These are phyloP conservation scores for Quercus phellos DNA, from an alignment of 331 rosid genomes.

Conservation along the genomic window DNA sequence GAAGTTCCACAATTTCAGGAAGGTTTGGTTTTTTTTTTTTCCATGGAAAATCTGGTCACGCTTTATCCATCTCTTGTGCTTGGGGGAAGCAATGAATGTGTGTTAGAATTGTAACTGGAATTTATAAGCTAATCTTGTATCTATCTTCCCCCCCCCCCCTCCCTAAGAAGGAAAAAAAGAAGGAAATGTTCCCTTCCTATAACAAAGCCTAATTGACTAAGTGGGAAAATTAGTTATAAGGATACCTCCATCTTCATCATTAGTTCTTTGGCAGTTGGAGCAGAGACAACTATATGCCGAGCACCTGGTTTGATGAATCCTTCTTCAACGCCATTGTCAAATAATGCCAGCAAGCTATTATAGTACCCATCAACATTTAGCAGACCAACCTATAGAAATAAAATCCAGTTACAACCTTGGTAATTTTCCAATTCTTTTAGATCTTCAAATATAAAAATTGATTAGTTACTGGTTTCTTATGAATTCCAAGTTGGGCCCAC, in stretches of 20 bases:
- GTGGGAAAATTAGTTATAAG: constrained; percentile 1
- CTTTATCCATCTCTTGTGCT: neutral
- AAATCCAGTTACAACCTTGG: constrained; percentile 14
- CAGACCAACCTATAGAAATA: constrained; percentile 66
- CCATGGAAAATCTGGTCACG: neutral
- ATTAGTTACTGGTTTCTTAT: constrained; percentile 65
- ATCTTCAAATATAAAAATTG: constrained; percentile 9
- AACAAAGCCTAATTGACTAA: neutral
- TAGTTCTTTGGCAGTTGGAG: constrained; percentile 84
- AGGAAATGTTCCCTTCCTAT: neutral
- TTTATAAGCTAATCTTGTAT: constrained; percentile 7
- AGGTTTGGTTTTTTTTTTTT: neutral
- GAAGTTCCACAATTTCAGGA: neutral
- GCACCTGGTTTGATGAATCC: constrained; percentile 90
- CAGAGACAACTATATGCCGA: constrained; percentile 72
- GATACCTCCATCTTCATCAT: constrained; percentile 77
- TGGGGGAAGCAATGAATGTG: neutral
- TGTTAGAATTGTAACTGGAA: neutral
- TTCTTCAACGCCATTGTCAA: constrained; percentile 90
- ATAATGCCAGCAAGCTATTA: constrained; percentile 75
- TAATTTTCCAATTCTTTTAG: neutral
- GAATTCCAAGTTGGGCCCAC: constrained; percentile 96
- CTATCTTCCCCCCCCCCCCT: neutral
- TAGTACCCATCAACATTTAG: constrained; percentile 94
- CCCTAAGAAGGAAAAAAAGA: neutral